Evolutionary conservation across 495 filamentous ascomycete species (phyloP).

Genomic region (Podospora pseudopauciseta): DNA sequence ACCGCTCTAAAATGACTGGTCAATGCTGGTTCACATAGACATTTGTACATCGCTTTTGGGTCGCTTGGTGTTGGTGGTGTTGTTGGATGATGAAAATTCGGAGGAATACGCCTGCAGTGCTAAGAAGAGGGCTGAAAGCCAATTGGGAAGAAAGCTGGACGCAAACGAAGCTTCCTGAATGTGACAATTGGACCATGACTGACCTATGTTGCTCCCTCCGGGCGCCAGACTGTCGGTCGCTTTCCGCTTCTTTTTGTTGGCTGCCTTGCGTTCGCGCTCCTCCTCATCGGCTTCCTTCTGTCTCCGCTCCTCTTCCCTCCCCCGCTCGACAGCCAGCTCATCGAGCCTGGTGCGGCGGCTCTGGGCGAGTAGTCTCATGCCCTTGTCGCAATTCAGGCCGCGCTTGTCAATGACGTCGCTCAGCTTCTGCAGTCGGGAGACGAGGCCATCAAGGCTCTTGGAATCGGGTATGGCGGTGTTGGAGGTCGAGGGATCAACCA

Average conservation of each 20-base stretch:
- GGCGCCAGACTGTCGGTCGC: slow-evolving; percentile 54
- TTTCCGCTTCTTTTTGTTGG: slow-evolving; percentile 57
- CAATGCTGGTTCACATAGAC: slow-evolving; percentile 12
- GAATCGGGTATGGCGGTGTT: slow-evolving; percentile 68
- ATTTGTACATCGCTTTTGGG: not conserved
- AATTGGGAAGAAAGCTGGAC: not conserved
- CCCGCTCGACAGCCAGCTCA: slow-evolving; percentile 43
- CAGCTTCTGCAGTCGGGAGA: slow-evolving; percentile 62
- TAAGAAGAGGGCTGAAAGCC: not conserved
- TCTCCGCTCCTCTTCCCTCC: slow-evolving; percentile 39
- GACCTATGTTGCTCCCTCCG: slow-evolving; percentile 64
- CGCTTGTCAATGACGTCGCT: slow-evolving; percentile 62
- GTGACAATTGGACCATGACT: slow-evolving; percentile 31
- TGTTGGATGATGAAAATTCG: slow-evolving; percentile 5
- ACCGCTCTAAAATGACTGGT: slow-evolving; percentile 36
- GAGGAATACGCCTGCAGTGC: not conserved
- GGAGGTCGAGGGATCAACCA: slow-evolving; percentile 62
- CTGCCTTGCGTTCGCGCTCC: slow-evolving; percentile 49
- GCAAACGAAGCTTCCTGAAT: not conserved
- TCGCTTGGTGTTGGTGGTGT: not conserved
- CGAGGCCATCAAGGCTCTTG: slow-evolving; percentile 64
- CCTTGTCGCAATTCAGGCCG: slow-evolving; percentile 61
- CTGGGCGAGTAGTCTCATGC: slow-evolving; percentile 66
- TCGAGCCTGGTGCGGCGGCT: slow-evolving; percentile 57
- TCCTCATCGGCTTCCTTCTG: slow-evolving; percentile 41